Evolutionary conservation across 805 yeast genomes (phyloP).

Genomic region (Saccharomycopsis oosterbeekiorum): DNA sequence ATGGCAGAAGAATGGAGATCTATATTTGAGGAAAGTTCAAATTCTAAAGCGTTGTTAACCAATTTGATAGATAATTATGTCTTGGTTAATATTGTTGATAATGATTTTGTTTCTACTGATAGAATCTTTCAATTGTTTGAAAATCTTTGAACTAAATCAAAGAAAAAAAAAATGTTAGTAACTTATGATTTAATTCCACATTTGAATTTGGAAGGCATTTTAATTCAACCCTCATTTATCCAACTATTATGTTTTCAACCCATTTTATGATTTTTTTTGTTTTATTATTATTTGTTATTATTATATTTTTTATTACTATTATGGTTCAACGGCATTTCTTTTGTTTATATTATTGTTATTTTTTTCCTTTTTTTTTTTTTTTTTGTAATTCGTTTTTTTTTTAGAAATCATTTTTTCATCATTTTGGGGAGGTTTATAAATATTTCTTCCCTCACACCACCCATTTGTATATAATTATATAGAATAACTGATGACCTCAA

Average conservation of each 20-base stretch:
- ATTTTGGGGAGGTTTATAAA: neutral
- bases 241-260: neutral
- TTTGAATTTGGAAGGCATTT: neutral
- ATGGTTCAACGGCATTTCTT: slow-evolving; percentile 15
- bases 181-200: neutral
- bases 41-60: slow-evolving; percentile 34
- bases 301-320: neutral
- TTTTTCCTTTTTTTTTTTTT: neutral
- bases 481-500: slow-evolving; percentile 13
- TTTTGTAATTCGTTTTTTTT: neutral
- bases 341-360: slow-evolving; percentile 2
- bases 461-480: slow-evolving; percentile 2
- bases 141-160: neutral
- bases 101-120: slow-evolving; percentile 56
- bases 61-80: slow-evolving; percentile 49
- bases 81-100: slow-evolving; percentile 83
- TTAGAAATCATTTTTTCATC: neutral
- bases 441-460: neutral
- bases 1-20: slow-evolving; percentile 74
- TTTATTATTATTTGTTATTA: neutral
- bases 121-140: slow-evolving; percentile 48
- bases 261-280: neutral
- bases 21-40: slow-evolving; percentile 31
- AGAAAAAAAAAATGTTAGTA: neutral
- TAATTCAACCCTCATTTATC: neutral